These are phyloP conservation scores for Phaeotremella fagi DNA, from an alignment of 768 basidiomycete species.

Conservation along the genomic window DNA sequence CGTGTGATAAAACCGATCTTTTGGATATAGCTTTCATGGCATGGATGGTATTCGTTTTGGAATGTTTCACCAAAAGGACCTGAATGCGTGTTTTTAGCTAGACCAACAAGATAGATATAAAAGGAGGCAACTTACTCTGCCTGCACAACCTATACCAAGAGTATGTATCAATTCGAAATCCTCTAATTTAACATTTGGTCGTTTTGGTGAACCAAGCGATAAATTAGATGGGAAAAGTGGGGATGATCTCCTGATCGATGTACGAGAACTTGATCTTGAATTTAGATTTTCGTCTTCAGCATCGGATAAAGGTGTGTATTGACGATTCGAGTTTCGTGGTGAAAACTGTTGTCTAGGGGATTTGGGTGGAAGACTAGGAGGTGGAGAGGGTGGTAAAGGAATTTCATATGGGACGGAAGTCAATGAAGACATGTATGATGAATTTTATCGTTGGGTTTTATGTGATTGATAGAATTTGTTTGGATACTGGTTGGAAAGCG, in stretches of 20 bases:
- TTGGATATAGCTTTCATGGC: slow-evolving; percentile 98
- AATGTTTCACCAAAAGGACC: slow-evolving; percentile 75
- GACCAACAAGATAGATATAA: not conserved
- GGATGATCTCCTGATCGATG: not conserved
- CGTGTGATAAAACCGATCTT: slow-evolving; percentile 90
- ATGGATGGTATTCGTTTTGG: slow-evolving; percentile 65
- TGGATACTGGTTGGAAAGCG: too few relatives aligned
- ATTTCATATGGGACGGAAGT: not conserved
- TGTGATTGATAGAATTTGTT: too few relatives aligned
- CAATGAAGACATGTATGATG: not conserved
- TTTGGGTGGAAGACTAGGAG: not conserved
- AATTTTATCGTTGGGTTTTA: too few relatives aligned
- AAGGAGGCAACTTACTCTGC: slow-evolving; percentile 60
- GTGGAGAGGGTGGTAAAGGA: not conserved
- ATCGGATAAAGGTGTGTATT: not conserved
- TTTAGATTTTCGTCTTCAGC: too few relatives aligned
- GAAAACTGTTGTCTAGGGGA: not conserved
- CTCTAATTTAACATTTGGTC: slow-evolving; percentile 51
- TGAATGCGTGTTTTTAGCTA: slow-evolving; percentile 6
- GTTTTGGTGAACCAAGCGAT: not conserved
- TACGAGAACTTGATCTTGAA: not conserved
- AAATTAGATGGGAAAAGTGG: not conserved
- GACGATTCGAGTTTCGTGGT: not conserved
- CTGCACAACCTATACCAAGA: slow-evolving; percentile 93
- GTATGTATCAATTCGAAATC: slow-evolving; percentile 98